Conservation (phyloP, 1,284 basidiomycete genomes). For the Lignosus rhinocerotis region DNA sequence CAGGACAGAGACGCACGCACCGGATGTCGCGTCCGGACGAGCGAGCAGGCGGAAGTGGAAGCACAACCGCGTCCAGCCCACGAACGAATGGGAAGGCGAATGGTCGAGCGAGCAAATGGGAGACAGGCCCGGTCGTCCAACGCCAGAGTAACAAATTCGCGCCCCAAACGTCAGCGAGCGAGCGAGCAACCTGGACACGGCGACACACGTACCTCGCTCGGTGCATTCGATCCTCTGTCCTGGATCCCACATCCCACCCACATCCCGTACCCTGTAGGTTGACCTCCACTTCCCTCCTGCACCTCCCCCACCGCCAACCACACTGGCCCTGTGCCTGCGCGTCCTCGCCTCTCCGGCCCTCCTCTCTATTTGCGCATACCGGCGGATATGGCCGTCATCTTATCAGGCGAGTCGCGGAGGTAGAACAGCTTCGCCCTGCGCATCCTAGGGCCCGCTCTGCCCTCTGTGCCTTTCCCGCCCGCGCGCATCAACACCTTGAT, state of each 20-base stretch:
- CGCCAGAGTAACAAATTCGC: slow-evolving; percentile 4
- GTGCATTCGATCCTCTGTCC: not conserved
- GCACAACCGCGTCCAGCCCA: not conserved
- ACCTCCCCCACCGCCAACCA: slow-evolving; percentile 1
- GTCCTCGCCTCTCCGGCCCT: not conserved
- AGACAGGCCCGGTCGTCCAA: slow-evolving; percentile 1
- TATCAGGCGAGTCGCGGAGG: slow-evolving; percentile 74
- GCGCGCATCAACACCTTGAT: slow-evolving; percentile 73
- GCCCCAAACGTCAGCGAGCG: slow-evolving; percentile 22
- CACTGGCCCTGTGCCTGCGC: not conserved
- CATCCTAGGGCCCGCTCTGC: slow-evolving; percentile 54
- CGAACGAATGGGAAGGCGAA: slow-evolving; percentile 8
- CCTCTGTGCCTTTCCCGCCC: slow-evolving; percentile 35
- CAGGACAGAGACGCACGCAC: slow-evolving; percentile 7
- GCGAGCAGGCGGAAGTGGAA: slow-evolving; percentile 8
- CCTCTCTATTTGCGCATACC: slow-evolving; percentile 35
- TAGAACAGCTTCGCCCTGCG: slow-evolving; percentile 79
- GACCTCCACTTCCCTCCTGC: not conserved
- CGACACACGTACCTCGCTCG: slow-evolving; percentile 7
- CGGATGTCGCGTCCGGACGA: slow-evolving; percentile 13
- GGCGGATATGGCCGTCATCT: slow-evolving; percentile 77
- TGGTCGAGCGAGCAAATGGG: slow-evolving; percentile 9
- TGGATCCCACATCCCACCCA: not conserved
- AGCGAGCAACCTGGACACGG: slow-evolving; percentile 3
- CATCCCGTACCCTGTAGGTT: not conserved